Conservation (phyloP, 345 rosid species). For the Brassica napus region DNA sequence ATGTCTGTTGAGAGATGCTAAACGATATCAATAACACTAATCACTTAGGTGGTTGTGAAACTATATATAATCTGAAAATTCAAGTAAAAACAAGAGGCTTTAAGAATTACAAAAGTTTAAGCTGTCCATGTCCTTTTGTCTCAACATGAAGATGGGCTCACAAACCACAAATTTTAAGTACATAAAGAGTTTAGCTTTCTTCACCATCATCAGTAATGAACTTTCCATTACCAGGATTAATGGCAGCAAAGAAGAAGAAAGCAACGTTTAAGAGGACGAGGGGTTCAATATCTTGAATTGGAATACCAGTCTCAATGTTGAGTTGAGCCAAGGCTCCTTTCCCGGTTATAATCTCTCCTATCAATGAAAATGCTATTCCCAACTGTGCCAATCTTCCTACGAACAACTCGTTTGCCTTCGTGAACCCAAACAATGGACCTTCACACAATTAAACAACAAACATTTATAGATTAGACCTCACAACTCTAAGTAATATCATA, state of each 20-base stretch:
- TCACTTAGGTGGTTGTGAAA: neutral
- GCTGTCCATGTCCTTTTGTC: conserved; percentile 20
- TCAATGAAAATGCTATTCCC: conserved; percentile 91
- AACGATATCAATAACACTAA: neutral
- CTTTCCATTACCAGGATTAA: conserved; percentile 92
- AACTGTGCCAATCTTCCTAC: conserved; percentile 96
- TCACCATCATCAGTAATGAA: conserved; percentile 81
- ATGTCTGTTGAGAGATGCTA: neutral
- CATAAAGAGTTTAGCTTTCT: conserved; percentile 29
- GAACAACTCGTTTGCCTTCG: conserved; percentile 86
- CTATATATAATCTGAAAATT: neutral
- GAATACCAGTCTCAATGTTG: conserved; percentile 94
- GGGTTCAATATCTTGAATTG: conserved; percentile 84
- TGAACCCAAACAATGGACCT: conserved; percentile 97
- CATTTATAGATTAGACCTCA: conserved; percentile 38
- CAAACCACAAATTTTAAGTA: conserved; percentile 11
- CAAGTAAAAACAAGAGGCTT: neutral
- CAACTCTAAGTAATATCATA: neutral
- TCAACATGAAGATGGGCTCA: conserved; percentile 31
- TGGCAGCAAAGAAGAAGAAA: conserved; percentile 90
- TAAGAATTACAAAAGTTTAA: conserved; percentile 27
- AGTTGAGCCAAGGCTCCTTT: conserved; percentile 97
- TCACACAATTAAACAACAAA: conserved; percentile 38
- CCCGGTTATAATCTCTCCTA: conserved; percentile 90
- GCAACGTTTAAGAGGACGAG: conserved; percentile 82